phyloP scores from a whole-genome alignment of 2,329 filamentous ascomycete species.

The Colletotrichum tanaceti region DNA sequence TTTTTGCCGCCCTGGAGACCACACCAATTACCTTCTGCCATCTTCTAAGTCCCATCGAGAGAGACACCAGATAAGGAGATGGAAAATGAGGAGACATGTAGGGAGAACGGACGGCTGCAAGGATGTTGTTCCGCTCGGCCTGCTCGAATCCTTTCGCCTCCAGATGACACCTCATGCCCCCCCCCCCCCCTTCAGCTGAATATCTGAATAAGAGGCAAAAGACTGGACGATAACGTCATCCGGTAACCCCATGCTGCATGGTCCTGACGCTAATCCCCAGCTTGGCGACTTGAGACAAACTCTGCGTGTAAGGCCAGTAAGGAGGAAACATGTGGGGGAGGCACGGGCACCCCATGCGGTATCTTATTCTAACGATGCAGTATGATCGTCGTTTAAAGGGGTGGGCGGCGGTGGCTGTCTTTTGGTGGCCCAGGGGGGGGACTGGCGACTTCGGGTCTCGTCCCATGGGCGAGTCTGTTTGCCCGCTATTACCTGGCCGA shows the following conservation, averaged over 20 bases:
- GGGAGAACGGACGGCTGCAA: background rate
- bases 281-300: constrained; percentile 29
- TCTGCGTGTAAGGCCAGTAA: constrained; percentile 24
- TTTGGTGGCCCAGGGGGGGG: background rate
- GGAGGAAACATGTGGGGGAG: constrained; percentile 20
- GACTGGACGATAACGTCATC: constrained; percentile 14
- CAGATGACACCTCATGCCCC: constrained; percentile 3
- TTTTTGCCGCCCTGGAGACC: constrained; percentile 28
- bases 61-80: background rate
- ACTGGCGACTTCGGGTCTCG: constrained; percentile 1
- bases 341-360: constrained; percentile 27
- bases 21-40: too few relatives aligned
- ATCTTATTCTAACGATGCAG: constrained; percentile 27
- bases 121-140: constrained; percentile 6
- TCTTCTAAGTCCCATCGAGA: too few relatives aligned
- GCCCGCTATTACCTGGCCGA: constrained; percentile 1
- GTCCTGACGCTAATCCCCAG: constrained; percentile 25
- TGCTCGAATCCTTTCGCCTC: constrained; percentile 30
- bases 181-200: constrained; percentile 8
- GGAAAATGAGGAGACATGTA: background rate
- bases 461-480: constrained; percentile 21
- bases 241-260: constrained; percentile 12
- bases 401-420: constrained; percentile 31
- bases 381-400: constrained; percentile 39
- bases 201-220: constrained; percentile 1